Evolutionary conservation across 345 rosid species (phyloP).

Genomic region (Eucalyptus decipiens): DNA sequence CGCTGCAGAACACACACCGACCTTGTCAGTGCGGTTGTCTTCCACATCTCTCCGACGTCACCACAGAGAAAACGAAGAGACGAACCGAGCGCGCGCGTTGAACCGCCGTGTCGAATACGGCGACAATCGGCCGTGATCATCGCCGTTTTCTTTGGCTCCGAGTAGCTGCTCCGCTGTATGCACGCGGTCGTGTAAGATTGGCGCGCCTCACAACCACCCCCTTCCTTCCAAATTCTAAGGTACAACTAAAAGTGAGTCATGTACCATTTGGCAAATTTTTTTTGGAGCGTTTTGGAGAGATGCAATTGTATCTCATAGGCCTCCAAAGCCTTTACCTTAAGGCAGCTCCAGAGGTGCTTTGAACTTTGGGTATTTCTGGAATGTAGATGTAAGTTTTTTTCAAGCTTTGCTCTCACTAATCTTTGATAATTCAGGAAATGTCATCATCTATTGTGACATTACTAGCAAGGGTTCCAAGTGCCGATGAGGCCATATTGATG

Average conservation of each 20-base stretch:
- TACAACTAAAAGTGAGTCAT: background rate
- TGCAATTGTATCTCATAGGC: background rate
- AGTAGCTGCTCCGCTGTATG: background rate
- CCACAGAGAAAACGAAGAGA: background rate
- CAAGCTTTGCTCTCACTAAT: rapidly evolving
- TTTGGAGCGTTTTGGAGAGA: background rate
- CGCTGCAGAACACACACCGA: background rate
- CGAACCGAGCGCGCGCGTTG: background rate
- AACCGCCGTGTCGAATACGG: background rate
- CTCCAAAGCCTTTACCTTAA: background rate
- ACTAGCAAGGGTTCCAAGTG: no score
- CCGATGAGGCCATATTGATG: background rate
- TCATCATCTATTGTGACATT: background rate
- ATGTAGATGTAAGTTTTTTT: no score
- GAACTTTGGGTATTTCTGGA: background rate
- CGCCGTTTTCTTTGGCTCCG: background rate
- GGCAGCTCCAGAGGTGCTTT: background rate
- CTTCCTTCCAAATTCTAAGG: background rate
- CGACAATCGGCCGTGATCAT: background rate
- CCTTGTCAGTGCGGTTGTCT: background rate
- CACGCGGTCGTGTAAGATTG: background rate
- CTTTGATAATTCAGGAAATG: no score
- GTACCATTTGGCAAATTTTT: background rate
- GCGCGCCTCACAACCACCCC: background rate
- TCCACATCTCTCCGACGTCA: background rate